A percentile compares a stretch with the other conserved stretches of the same genome.
phyloP scores from a whole-genome alignment of 371 early-diverging fungal species.

The Apophysomyces variabilis region DNA sequence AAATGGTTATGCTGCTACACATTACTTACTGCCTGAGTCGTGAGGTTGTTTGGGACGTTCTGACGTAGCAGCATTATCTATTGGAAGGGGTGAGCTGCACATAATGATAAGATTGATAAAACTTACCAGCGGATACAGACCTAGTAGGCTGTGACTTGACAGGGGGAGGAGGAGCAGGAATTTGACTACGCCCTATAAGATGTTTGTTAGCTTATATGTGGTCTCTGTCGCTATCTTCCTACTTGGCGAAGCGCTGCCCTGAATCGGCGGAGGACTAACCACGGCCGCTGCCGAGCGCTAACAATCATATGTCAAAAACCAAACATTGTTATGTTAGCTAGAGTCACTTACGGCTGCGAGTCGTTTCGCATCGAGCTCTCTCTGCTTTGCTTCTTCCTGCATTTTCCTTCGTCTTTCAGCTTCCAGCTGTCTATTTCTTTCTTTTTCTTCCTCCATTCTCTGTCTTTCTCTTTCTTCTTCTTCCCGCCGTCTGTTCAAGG shows the following conservation, averaged over 20 bases:
- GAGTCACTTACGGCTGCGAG: slow-evolving; percentile 17
- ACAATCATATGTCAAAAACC: not conserved
- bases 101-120: not conserved
- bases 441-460: slow-evolving; percentile 22
- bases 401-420: slow-evolving; percentile 42
- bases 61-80: slow-evolving; percentile 4
- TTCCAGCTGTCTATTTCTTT: slow-evolving; percentile 42
- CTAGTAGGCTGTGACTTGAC: slow-evolving; percentile 20
- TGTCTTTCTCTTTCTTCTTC: slow-evolving; percentile 27
- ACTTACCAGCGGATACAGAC: slow-evolving; percentile 19
- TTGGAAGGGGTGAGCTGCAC: not conserved
- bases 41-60: slow-evolving; percentile 35
- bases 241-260: slow-evolving; percentile 15
- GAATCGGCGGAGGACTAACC: slow-evolving; percentile 26
- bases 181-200: slow-evolving; percentile 31
- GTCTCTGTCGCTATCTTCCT: not conserved
- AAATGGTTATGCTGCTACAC: not conserved
- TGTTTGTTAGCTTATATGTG: slow-evolving; percentile 20
- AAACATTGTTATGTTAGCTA: not conserved
- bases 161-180: slow-evolving; percentile 32
- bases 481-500: slow-evolving; percentile 29
- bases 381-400: slow-evolving; percentile 40
- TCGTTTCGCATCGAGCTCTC: slow-evolving; percentile 16
- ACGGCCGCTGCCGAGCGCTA: slow-evolving; percentile 21
- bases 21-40: slow-evolving; percentile 26